phyloP scores from a whole-genome alignment of 2,329 filamentous ascomycete species.

The Trichoderma sp. region DNA sequence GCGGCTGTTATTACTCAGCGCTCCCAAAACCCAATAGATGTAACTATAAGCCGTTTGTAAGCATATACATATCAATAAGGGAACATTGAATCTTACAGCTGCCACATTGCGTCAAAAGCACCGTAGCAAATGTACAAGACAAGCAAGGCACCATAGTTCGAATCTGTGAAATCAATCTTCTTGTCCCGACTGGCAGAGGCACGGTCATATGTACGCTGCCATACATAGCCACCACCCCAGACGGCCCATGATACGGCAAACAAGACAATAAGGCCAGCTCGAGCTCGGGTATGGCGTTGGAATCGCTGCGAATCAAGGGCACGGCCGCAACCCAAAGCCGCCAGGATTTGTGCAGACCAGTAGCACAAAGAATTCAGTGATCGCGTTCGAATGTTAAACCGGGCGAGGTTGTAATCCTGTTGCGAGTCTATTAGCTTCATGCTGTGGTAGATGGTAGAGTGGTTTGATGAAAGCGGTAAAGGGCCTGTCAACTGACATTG shows the following conservation, averaged over 20 bases:
- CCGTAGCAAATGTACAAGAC: constrained; percentile 91
- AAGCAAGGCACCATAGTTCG: constrained; percentile 74
- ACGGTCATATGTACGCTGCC: constrained; percentile 60
- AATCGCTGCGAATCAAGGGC: constrained; percentile 67
- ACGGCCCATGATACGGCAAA: constrained; percentile 71
- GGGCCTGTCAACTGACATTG: constrained; percentile 46
- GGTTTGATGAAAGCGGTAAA: neutral
- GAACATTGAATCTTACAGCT: constrained; percentile 58
- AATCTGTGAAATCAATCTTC: constrained; percentile 63
- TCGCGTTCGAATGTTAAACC: constrained; percentile 56
- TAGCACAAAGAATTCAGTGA: constrained; percentile 56
- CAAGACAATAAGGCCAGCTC: constrained; percentile 64
- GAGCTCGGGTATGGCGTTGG: constrained; percentile 70
- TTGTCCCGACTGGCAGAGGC: constrained; percentile 33
- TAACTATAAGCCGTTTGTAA: constrained; percentile 41
- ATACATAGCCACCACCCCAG: constrained; percentile 85
- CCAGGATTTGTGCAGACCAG: constrained; percentile 58
- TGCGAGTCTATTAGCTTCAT: neutral
- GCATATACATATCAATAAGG: constrained; percentile 30
- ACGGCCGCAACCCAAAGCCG: constrained; percentile 49
- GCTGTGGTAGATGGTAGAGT: neutral
- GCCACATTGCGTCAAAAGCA: constrained; percentile 86
- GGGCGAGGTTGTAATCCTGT: constrained; percentile 44
- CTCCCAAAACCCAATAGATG: constrained; percentile 77
- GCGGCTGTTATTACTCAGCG: constrained; percentile 87